These are phyloP conservation scores for Cyclostephanos tholiformis DNA, from an alignment of 108 stramenopile species.

Conservation along the genomic window DNA sequence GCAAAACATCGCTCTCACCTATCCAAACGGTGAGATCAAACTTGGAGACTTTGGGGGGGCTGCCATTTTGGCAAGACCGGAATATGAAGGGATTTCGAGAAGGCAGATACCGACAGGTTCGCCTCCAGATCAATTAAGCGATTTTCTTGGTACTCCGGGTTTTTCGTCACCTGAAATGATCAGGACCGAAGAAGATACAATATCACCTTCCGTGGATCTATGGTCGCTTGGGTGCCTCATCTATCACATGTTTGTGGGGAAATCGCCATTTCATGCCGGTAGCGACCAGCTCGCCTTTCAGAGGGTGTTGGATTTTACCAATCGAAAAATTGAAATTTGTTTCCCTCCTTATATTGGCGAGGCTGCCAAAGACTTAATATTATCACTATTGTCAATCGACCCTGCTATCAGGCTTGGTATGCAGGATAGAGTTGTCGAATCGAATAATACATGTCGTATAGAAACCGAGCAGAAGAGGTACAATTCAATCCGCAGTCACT, in stretches of 20 bases:
- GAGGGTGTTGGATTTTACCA: constrained; percentile 27
- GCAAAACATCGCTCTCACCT: constrained; percentile 40
- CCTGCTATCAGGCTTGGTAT: constrained; percentile 15
- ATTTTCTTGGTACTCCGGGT: constrained; percentile 45
- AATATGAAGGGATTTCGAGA: neutral
- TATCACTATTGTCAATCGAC: constrained; percentile 11
- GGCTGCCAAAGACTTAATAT: constrained; percentile 13
- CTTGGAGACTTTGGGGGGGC: constrained; percentile 51
- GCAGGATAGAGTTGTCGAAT: constrained; percentile 16
- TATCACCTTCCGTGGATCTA: constrained; percentile 33
- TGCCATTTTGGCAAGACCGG: constrained; percentile 7
- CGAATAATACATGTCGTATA: neutral
- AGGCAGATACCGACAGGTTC: constrained; percentile 10
- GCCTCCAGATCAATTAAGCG: neutral
- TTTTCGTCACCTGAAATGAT: constrained; percentile 51
- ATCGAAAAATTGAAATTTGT: constrained; percentile 12
- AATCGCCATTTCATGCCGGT: constrained; percentile 46
- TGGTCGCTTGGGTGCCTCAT: constrained; percentile 57
- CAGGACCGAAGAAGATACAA: neutral
- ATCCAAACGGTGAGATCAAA: constrained; percentile 29
- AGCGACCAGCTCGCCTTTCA: constrained; percentile 43
- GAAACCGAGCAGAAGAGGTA: constrained; percentile 4
- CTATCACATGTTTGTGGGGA: constrained; percentile 39
- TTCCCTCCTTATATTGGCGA: constrained; percentile 8
- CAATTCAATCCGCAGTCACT: constrained; percentile 21